phyloP scores from a whole-genome alignment of 805 yeast genomes.

The Lipomyces chichibuensis region DNA sequence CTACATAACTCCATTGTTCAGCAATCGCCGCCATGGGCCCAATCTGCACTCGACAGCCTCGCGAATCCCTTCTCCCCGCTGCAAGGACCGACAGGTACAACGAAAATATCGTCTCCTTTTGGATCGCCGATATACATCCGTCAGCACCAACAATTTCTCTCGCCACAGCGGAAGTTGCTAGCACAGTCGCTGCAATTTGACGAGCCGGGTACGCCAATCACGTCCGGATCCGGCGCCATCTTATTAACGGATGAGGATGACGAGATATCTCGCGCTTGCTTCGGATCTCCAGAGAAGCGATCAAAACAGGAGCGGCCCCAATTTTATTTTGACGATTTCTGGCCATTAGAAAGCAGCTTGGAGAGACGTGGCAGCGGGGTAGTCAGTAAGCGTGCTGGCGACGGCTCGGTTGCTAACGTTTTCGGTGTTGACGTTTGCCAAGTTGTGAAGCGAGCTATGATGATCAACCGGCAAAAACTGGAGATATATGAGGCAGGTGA shows the following conservation, averaged over 20 bases:
- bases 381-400: conserved; percentile 15
- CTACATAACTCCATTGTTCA: neutral
- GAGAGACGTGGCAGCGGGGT: conserved; percentile 11
- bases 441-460: conserved; percentile 51
- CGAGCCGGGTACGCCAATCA: conserved; percentile 18
- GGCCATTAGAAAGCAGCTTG: conserved; percentile 26
- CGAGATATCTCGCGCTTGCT: conserved; percentile 42
- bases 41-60: neutral
- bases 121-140: conserved; percentile 29
- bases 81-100: conserved; percentile 9
- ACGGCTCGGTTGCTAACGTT: conserved; percentile 50
- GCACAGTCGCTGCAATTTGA: conserved; percentile 29
- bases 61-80: conserved; percentile 22
- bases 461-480: conserved; percentile 24
- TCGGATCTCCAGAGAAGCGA: conserved; percentile 47
- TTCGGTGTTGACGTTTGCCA: conserved; percentile 63
- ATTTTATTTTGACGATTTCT: conserved; percentile 38
- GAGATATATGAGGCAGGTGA: neutral
- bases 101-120: conserved; percentile 19
- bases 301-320: conserved; percentile 24
- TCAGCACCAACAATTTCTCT: conserved; percentile 23
- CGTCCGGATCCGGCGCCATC: conserved; percentile 25
- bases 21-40: conserved; percentile 6
- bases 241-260: conserved; percentile 41
- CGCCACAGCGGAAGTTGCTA: conserved; percentile 32